phyloP scores from a whole-genome alignment of 352 stramenopile genomes.

The Hyaloperonospora arabidopsidis region DNA sequence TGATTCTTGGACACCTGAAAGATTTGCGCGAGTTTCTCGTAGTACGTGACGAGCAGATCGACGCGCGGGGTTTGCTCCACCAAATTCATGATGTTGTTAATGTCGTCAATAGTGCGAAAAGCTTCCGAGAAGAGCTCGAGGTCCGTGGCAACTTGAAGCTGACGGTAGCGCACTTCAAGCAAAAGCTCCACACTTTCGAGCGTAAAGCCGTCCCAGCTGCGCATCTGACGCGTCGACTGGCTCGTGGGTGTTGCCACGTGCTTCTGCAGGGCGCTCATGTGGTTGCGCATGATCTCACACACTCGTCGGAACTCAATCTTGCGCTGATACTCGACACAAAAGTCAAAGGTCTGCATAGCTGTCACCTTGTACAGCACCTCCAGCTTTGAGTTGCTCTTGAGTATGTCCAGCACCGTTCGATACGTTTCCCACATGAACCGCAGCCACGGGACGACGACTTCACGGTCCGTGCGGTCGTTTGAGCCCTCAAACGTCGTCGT shows the following conservation, averaged over 20 bases:
- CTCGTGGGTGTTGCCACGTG: conserved; percentile 68
- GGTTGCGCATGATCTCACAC: conserved; percentile 95
- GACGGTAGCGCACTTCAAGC: conserved; percentile 93
- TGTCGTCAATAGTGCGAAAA: conserved; percentile 98
- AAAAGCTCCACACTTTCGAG: conserved; percentile 93
- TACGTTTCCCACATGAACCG: conserved; percentile 98
- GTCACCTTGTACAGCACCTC: conserved; percentile 72
- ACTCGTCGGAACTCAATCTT: conserved; percentile 95
- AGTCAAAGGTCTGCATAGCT: conserved; percentile 76
- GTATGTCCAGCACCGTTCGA: conserved; percentile 94
- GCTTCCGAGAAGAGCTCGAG: conserved; percentile 96
- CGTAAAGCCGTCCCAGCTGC: conserved; percentile 95
- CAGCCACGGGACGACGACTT: conserved; percentile 88
- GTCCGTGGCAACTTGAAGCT: conserved; percentile 92
- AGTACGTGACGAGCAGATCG: conserved; percentile 95
- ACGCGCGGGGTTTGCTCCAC: conserved; percentile 87
- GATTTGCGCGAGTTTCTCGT: conserved; percentile 95
- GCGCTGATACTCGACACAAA: conserved; percentile 80
- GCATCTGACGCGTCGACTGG: conserved; percentile 79
- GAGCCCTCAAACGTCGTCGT: conserved; percentile 94
- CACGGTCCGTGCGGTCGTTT: conserved; percentile 91
- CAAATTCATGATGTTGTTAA: conserved; percentile 95
- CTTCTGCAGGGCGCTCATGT: conserved; percentile 93
- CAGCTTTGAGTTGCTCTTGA: conserved; percentile 94
- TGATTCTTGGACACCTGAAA: conserved; percentile 96